phyloP scores from a whole-genome alignment of 2,329 filamentous ascomycete genomes.

The Orbilia oligospora region DNA sequence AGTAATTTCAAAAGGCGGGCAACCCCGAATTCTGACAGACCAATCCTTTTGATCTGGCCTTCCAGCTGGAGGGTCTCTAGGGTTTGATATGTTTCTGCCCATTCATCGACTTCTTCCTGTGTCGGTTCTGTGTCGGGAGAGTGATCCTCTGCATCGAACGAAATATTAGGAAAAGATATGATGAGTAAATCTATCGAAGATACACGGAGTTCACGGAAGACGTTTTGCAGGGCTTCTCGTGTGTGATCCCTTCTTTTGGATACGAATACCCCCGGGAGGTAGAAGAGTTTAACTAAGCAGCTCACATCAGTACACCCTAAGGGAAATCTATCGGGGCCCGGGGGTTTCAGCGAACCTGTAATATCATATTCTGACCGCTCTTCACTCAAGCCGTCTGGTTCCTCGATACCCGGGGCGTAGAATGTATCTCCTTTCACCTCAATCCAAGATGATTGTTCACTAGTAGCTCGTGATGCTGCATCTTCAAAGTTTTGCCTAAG shows the following conservation, averaged over 20 bases:
- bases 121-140: conserved; percentile 65
- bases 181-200: conserved; percentile 87
- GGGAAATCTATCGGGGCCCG: background rate
- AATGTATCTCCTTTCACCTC: conserved; percentile 64
- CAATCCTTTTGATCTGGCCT: conserved; percentile 81
- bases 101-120: conserved; percentile 62
- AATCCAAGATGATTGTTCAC: conserved; percentile 62
- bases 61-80: conserved; percentile 80
- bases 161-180: conserved; percentile 91
- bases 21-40: conserved; percentile 91
- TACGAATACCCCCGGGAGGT: conserved; percentile 79
- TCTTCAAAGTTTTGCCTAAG: conserved; percentile 85
- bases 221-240: conserved; percentile 82
- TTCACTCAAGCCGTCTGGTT: conserved; percentile 79
- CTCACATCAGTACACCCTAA: background rate
- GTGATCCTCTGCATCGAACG: conserved; percentile 86
- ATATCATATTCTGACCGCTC: conserved; percentile 80
- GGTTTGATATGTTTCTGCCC: conserved; percentile 66
- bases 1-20: conserved; percentile 85
- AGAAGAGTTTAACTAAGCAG: conserved; percentile 85
- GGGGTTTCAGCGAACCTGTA: conserved; percentile 57
- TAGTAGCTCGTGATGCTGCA: conserved; percentile 63
- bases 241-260: conserved; percentile 79
- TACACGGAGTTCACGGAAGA: conserved; percentile 83
- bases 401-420: conserved; percentile 53